These are phyloP conservation scores for Alternaria infectoria DNA, from an alignment of 2,329 filamentous ascomycete genomes.

Conservation along the genomic window DNA sequence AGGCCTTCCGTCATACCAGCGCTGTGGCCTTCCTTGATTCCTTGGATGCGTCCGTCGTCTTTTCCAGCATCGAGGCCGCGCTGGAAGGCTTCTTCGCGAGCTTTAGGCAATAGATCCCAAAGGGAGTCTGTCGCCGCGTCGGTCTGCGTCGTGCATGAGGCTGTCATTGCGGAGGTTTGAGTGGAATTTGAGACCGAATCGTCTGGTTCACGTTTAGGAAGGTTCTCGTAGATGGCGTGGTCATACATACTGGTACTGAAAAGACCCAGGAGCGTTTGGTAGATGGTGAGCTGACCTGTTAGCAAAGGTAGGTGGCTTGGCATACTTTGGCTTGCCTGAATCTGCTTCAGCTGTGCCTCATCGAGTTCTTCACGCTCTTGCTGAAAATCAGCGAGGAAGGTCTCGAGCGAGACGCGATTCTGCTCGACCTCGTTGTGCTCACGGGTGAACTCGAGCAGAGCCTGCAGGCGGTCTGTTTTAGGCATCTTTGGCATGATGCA, in stretches of 20 bases:
- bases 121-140: conserved; percentile 3
- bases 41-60: background rate
- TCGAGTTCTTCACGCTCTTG: background rate
- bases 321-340: background rate
- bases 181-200: background rate
- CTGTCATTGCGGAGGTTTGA: background rate
- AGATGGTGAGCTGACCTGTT: background rate
- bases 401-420: background rate
- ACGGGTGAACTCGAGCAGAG: background rate
- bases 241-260: background rate
- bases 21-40: background rate
- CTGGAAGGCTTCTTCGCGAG: conserved; percentile 1
- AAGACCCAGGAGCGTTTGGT: background rate
- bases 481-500: background rate
- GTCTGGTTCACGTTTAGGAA: background rate
- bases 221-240: background rate
- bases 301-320: background rate
- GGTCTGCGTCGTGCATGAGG: background rate
- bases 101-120: background rate
- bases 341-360: background rate
- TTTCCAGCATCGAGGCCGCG: background rate
- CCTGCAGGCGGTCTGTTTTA: background rate
- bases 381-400: background rate
- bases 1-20: background rate
- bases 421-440: background rate